Base-by-base conservation (phyloP, 257 asterid species). In the Gentiana macrophylla region DNA sequence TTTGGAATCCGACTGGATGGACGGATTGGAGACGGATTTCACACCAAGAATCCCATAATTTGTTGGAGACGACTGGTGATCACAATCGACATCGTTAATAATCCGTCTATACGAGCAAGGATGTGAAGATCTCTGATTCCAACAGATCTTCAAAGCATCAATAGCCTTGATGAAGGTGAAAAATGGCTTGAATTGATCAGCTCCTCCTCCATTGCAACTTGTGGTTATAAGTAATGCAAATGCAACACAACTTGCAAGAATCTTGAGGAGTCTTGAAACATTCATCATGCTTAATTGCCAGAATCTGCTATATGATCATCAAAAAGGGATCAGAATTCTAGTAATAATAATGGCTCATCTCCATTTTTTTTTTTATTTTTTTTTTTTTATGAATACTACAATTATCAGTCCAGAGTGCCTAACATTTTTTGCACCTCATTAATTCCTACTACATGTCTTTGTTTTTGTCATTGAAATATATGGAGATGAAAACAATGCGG, bases 21-120 rank as follows among this genome's bases (percentile, higher is more conserved):
- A 13, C 2, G 37, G 52, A 32, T 24, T 53, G 52, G 68, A 68
- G 4, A 72, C 56, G 6, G 68, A 60, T 9, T 68, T 57, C 35
- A 63, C 65, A 44, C 68, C 74, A 51, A 72, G 62, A n/a, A 50
- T 36, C 9, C 74, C 78, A 61, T 51, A 66, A 37, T 8, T 41
- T 13, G 64, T 33, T 8, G 60, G 45, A 0, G 9, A 12, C 2
- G 56, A 5, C 4, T 11, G 48, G 32, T 41, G 13, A 49, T 33
- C 47, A 53, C 79, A 65, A 35, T 57, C 51, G 35, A 61, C 53
- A 24, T 24, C 24, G 24, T 11, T 41, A 12, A 66, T 66, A 37
- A 15, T 52, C 65, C 57, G 53, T 5, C 61, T 56, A 32, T 56
- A 38, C 37, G 56, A 56, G 41, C 64, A 68, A 37, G 71, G 75